phyloP scores from a whole-genome alignment of 2,329 filamentous ascomycete genomes.

The Trichophyton simii region DNA sequence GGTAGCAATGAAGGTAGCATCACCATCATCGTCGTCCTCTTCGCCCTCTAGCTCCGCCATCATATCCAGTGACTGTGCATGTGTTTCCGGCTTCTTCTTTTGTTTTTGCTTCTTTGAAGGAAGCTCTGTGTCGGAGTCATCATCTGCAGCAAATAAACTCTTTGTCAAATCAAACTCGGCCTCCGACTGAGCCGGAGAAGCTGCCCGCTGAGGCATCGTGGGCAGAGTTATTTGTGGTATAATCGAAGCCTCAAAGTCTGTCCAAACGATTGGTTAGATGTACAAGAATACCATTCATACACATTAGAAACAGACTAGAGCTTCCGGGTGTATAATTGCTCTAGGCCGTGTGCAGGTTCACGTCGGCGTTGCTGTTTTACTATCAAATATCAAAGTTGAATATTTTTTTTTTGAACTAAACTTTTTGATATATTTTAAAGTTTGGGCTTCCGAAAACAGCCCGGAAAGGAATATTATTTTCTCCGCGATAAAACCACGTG shows the following conservation, averaged over 20 bases:
- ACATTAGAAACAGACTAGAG: neutral
- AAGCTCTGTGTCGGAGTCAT: slow-evolving; percentile 36
- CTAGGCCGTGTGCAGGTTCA: neutral
- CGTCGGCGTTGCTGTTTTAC: too few species aligned
- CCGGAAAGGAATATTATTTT: neutral
- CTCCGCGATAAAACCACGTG: neutral
- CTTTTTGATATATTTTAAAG: neutral
- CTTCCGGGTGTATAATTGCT: neutral
- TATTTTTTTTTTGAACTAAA: neutral
- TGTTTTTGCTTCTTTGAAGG: slow-evolving; percentile 31
- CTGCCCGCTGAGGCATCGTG: slow-evolving; percentile 57
- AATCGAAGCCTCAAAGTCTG: neutral
- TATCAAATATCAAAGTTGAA: neutral
- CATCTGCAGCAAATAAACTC: slow-evolving; percentile 55
- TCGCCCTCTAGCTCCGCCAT: slow-evolving; percentile 44
- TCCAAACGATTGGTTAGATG: neutral
- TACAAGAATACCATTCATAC: neutral
- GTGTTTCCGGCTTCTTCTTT: slow-evolving; percentile 23
- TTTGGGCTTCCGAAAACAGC: neutral
- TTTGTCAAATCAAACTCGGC: slow-evolving; percentile 82
- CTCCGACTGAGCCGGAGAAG: slow-evolving; percentile 75
- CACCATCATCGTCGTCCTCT: slow-evolving; percentile 46
- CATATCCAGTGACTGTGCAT: slow-evolving; percentile 36
- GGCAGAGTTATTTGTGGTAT: neutral
- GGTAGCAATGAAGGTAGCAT: slow-evolving; percentile 83